Percentiles rank a stretch among this genome's conserved stretches.
Conservation (phyloP, 345 rosid species). For the Trapa bicornis region DNA sequence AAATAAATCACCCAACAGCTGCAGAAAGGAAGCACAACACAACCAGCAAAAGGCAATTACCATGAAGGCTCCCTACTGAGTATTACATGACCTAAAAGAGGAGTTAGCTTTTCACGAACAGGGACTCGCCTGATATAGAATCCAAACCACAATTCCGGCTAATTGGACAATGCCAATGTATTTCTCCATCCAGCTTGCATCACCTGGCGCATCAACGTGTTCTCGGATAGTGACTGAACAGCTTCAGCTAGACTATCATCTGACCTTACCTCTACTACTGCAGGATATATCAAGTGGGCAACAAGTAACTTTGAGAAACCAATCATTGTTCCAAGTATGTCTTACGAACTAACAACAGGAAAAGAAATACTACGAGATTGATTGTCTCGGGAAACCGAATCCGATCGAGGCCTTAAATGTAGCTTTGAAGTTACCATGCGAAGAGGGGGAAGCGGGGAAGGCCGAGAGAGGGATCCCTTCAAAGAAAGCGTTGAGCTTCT, state of each 20-base stretch:
- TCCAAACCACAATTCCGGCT: conserved; percentile 95
- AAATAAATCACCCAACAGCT: too few species aligned
- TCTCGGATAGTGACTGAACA: conserved; percentile 52
- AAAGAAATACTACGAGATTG: not conserved
- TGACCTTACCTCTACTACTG: conserved; percentile 77
- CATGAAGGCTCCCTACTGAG: too few species aligned
- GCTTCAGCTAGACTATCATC: conserved; percentile 81
- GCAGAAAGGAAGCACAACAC: too few species aligned
- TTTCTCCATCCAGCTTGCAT: conserved; percentile 86
- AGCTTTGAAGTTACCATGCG: conserved; percentile 35
- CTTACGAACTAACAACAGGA: too few species aligned
- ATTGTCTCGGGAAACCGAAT: not conserved
- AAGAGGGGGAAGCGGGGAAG: conserved; percentile 58
- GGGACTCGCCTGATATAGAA: conserved; percentile 68
- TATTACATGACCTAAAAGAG: too few species aligned
- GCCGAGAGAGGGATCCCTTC: conserved; percentile 82
- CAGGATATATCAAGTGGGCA: not conserved
- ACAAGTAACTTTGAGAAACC: not conserved
- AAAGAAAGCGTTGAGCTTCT: conserved; percentile 92
- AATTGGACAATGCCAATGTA: conserved; percentile 90
- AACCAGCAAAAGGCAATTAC: too few species aligned
- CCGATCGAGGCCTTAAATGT: not conserved
- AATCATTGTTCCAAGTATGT: too few species aligned
- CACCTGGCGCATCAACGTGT: conserved; percentile 70
- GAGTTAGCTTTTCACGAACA: too few species aligned